Conservation (phyloP, 164 flowering plant species). For the Paratinospora sagittata region DNA sequence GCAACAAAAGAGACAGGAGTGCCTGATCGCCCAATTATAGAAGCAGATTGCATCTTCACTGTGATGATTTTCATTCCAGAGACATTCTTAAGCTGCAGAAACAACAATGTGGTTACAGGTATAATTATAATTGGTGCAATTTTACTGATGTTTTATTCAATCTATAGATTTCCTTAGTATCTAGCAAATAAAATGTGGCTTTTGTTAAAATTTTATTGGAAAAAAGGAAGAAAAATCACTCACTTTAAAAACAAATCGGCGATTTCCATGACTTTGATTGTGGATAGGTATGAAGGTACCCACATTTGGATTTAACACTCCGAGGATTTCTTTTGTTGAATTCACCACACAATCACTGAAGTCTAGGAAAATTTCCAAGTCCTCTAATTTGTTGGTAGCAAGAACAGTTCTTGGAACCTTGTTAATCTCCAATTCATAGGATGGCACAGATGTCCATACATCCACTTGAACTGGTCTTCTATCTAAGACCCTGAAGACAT, state of each 20-base stretch:
- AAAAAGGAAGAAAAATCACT: constrained; percentile 5
- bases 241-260: constrained; percentile 44
- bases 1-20: constrained; percentile 33
- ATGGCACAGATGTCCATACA: constrained; percentile 50
- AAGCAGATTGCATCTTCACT: constrained; percentile 28
- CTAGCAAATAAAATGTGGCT: not conserved
- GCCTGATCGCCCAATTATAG: constrained; percentile 40
- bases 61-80: constrained; percentile 37
- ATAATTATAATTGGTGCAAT: not conserved
- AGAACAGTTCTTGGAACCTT: constrained; percentile 44
- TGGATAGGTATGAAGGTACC: constrained; percentile 28
- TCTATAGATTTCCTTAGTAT: not conserved
- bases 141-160: not conserved
- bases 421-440: constrained; percentile 37
- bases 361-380: constrained; percentile 46
- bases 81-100: constrained; percentile 40
- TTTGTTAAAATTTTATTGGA: not conserved
- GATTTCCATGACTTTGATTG: constrained; percentile 28
- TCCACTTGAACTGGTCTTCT: constrained; percentile 52
- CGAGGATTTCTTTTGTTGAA: constrained; percentile 39
- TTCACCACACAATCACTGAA: constrained; percentile 42
- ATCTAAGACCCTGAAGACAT: constrained; percentile 26
- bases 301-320: constrained; percentile 28
- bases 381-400: constrained; percentile 46
- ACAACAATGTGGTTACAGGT: not conserved